Evolutionary conservation across 2,329 filamentous ascomycete species (phyloP), one percentile per base, ranked within the genome.

Genomic region (Colletotrichum sp.): DNA sequence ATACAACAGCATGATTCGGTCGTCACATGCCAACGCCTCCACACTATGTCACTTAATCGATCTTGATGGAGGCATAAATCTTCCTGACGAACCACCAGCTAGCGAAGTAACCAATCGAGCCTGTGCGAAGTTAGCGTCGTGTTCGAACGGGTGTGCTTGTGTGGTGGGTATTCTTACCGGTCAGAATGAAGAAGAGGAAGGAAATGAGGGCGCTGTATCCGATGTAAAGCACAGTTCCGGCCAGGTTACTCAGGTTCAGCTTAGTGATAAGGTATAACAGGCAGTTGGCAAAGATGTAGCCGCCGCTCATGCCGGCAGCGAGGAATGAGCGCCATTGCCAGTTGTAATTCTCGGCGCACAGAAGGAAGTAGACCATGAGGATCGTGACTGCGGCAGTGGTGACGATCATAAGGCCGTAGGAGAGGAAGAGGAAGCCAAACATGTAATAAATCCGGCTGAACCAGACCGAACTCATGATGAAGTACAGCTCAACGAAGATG

Each of bases 371-470:
- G 0, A 98, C 95, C 90, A 99, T 93, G 21, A 99, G 88, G 10
- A 99, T 93, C 1, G 97, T 99, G 55, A 98, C 96, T 1, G 96
- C 94, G 0, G 96, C 96, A 75, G 94, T 96, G 2, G 97, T 99
- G 80, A 98, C 94, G 80, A 99, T 95, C 96, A 99, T 98, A 66
- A 99, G 91, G 13, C 95, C 96, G 82, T 98, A 99, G 89, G 96
- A 98, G 72, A 99, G 91, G 89, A 99, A 99, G 44, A 99, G 89
- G 90, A 99, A 99, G 26, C 97, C 97, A 81, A 99, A 99, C 97
- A 99, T 99, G 90, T 99, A 99, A 90, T 99, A 99, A 79, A 99
- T 97, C 86, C 97, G 95, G 88, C 94, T 96, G 86, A 98, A 98
- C 97, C 97, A 99, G 83, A 99, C 96, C 30, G 95, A 98, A 87